Evolutionary conservation across 805 yeast genomes (phyloP), one percentile per base, ranked within the genome.

Genomic region (Spathaspora passalidarum): DNA sequence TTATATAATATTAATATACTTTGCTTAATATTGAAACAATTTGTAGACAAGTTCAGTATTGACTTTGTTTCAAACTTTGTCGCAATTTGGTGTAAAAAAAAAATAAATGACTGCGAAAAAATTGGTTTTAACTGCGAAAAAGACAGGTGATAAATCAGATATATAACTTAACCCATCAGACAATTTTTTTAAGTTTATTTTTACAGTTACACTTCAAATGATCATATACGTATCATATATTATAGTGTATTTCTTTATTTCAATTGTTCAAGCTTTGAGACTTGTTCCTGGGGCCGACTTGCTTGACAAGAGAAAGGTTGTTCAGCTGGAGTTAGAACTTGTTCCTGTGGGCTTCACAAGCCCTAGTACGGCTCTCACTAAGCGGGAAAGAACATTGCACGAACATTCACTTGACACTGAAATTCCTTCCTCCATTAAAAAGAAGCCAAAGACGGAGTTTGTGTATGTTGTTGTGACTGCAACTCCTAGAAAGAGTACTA

Each of bases 101-200:
- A n/a, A n/a, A n/a, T n/a, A 22, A 29, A n/a, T 36, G n/a, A 20
- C 16, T 36, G 39, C 39, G 39, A 36, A 36, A 36, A 36, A 20
- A 36, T 6, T 34, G 37, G 18, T 29, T 29, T 29, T n/a, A n/a
- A 17, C 16, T 29, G 34, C 34, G 16, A 29, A 29, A 29, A 29
- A 4, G 34, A 6, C 16, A 29, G 6, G 14, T 29, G 3, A 13
- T 17, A n/a, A n/a, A 29, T 10, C 29, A 25, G 9, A 7, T 25
- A 25, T 25, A 25, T 25, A 25, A 25, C 29, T 10, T 25, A 4
- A n/a, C 29, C 13, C n/a, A 25, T 25, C 13, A n/a, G 4, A 25
- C 29, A 11, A 4, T 13, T 17, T 29, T 14, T 29, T 29, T 29
- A 4, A 4, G 13, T 29, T 17, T 13, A 10, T 7, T 11, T 26